A percentile compares a stretch with the other conserved stretches of the same genome.
Evolutionary conservation across 345 rosid species (phyloP).

Genomic region (Aquilaria yunnanensis): DNA sequence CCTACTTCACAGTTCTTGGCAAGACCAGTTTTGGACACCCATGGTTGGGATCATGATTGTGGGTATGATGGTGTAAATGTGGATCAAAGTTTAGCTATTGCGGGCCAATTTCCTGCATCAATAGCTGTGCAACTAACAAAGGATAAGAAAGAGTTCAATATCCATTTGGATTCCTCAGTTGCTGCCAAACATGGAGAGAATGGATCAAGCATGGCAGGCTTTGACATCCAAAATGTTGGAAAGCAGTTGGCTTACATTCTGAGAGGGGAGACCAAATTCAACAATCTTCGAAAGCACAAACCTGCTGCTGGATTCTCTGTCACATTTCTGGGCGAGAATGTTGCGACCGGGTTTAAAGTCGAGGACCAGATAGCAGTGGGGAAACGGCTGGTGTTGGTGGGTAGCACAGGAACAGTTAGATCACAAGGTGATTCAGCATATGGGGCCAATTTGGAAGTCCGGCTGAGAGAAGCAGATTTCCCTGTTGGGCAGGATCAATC

Average conservation of each 20-base stretch:
- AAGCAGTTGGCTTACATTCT: slow-evolving; percentile 84
- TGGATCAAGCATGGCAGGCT: slow-evolving; percentile 92
- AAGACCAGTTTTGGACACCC: slow-evolving; percentile 87
- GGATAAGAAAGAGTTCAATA: slow-evolving; percentile 92
- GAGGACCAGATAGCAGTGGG: slow-evolving; percentile 87
- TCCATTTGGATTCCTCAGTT: slow-evolving; percentile 88
- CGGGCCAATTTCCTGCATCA: slow-evolving; percentile 62
- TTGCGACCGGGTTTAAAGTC: slow-evolving; percentile 76
- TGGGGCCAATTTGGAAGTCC: slow-evolving; percentile 88
- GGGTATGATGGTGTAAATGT: slow-evolving; percentile 93
- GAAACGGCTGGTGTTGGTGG: slow-evolving; percentile 67
- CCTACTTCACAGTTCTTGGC: slow-evolving; percentile 79
- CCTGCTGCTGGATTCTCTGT: slow-evolving; percentile 67
- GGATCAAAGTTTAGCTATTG: slow-evolving; percentile 63
- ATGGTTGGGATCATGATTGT: slow-evolving; percentile 99
- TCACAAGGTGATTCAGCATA: slow-evolving; percentile 83
- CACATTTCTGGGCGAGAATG: slow-evolving; percentile 79
- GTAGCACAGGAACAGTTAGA: slow-evolving; percentile 74
- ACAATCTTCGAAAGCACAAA: slow-evolving; percentile 65
- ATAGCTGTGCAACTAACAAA: slow-evolving; percentile 81
- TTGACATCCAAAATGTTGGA: slow-evolving; percentile 92
- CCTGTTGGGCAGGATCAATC: slow-evolving; percentile 94
- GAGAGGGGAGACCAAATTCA: slow-evolving; percentile 85
- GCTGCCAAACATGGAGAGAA: slow-evolving; percentile 73
- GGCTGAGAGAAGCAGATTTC: slow-evolving; percentile 72